phyloP scores from a whole-genome alignment of 371 early-diverging fungal species.

The Dichotomocladium elegans region DNA sequence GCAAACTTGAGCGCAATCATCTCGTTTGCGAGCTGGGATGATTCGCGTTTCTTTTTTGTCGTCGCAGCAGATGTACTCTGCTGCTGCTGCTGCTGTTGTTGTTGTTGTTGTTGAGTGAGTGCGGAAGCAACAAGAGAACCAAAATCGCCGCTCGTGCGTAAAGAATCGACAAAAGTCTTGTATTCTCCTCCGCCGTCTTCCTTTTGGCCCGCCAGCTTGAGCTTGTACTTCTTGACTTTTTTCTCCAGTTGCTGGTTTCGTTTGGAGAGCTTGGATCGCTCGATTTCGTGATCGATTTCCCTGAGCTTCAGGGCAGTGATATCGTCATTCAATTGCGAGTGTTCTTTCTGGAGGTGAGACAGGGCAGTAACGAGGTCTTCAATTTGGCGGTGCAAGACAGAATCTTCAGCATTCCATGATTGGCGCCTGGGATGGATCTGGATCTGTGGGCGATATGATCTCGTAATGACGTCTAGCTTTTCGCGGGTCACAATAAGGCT shows the following conservation, averaged over 20 bases:
- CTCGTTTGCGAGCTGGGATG: conserved; percentile 38
- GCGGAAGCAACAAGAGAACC: conserved; percentile 45
- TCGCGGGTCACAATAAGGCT: conserved; percentile 48
- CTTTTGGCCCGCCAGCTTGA: conserved; percentile 19
- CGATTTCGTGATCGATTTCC: conserved; percentile 44
- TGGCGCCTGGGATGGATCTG: conserved; percentile 39
- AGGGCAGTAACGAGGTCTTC: conserved; percentile 52
- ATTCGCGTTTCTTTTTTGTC: conserved; percentile 2
- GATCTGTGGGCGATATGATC: conserved; percentile 44
- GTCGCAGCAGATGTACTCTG: neutral
- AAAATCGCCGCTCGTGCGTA: conserved; percentile 40
- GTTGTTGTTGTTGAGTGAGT: conserved; percentile 1
- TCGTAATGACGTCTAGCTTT: conserved; percentile 65
- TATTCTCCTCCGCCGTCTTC: conserved; percentile 15
- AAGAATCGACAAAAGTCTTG: conserved; percentile 30
- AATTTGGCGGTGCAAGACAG: conserved; percentile 45
- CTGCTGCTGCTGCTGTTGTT: neutral
- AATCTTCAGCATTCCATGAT: conserved; percentile 13
- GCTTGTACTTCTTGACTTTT: conserved; percentile 32
- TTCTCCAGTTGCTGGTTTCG: conserved; percentile 33
- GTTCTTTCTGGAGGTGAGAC: conserved; percentile 51
- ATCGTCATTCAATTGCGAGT: conserved; percentile 40
- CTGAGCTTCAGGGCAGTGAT: conserved; percentile 46
- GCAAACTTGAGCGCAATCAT: conserved; percentile 31
- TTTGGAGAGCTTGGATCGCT: conserved; percentile 25